Evolutionary conservation across 371 early-diverging fungal species (phyloP).

Genomic region (Funneliformis caledonium): DNA sequence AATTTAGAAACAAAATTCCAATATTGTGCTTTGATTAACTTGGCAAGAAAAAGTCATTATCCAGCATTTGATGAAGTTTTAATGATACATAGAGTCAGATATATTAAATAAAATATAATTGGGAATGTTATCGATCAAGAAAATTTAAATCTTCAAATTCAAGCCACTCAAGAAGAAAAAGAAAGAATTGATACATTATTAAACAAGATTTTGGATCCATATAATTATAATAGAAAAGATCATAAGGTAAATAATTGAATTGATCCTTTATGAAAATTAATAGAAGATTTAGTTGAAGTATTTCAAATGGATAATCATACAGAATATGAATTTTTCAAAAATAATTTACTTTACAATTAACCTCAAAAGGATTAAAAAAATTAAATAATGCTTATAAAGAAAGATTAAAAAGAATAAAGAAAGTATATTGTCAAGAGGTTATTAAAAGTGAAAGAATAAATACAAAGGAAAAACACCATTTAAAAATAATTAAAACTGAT

Average conservation of each 20-base stretch:
- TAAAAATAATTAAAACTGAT: not conserved
- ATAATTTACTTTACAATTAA: not conserved
- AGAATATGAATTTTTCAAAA: too few species aligned
- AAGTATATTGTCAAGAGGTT: not conserved
- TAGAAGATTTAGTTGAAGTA: too few species aligned
- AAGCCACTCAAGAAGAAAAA: slow-evolving; percentile 8
- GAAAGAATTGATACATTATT: not conserved
- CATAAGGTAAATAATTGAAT: not conserved
- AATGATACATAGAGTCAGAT: not conserved
- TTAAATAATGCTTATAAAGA: not conserved
- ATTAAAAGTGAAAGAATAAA: not conserved
- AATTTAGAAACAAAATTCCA: too few species aligned
- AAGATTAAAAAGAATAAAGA: not conserved
- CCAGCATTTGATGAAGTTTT: slow-evolving; percentile 30
- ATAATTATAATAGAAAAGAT: not conserved
- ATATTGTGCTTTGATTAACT: too few species aligned
- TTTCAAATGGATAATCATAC: too few species aligned
- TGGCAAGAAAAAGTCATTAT: too few species aligned
- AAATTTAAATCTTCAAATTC: slow-evolving; percentile 11
- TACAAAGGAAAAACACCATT: not conserved
- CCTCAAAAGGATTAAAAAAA: not conserved
- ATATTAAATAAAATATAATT: slow-evolving; percentile 23
- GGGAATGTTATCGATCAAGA: not conserved
- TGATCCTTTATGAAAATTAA: not conserved
- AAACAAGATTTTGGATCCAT: not conserved